phyloP scores from a whole-genome alignment of 441 rosid genomes.

The Populus hybrid region DNA sequence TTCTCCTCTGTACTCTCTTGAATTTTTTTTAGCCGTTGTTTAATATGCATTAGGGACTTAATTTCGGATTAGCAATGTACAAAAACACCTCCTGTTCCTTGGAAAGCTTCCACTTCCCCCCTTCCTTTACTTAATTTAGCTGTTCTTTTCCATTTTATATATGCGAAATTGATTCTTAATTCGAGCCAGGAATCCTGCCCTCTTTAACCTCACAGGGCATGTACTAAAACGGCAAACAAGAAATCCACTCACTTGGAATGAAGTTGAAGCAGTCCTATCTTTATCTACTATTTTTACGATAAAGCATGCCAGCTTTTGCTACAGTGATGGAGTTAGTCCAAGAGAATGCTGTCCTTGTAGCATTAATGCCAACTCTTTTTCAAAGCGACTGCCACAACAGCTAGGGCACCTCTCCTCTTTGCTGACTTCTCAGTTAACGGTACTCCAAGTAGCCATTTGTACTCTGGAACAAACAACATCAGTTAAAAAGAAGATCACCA shows the following conservation, averaged over 20 bases:
- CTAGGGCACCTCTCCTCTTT: not conserved
- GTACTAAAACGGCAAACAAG: conserved; percentile 31
- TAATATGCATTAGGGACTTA: conserved; percentile 34
- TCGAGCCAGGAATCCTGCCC: conserved; percentile 46
- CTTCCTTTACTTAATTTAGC: not conserved
- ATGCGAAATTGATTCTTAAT: conserved; percentile 36
- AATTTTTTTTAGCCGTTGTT: conserved; percentile 24
- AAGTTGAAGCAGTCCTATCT: not conserved
- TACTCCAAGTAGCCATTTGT: not conserved
- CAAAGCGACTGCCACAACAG: not conserved
- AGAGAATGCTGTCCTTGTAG: not conserved
- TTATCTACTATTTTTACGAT: conserved; percentile 18
- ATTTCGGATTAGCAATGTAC: conserved; percentile 50
- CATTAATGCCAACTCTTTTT: not conserved
- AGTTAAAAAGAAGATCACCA: not conserved
- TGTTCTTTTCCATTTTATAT: conserved; percentile 4
- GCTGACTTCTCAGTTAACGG: not conserved
- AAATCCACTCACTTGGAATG: conserved; percentile 15
- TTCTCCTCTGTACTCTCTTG: not conserved
- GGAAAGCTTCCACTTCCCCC: conserved; percentile 11
- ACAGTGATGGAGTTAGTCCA: not conserved
- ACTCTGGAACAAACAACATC: not conserved
- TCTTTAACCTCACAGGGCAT: conserved; percentile 33
- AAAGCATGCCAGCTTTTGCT: conserved; percentile 32
- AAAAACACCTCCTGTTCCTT: conserved; percentile 48